Evolutionary conservation across 2,329 filamentous ascomycete genomes (phyloP).

Genomic region (Colletotrichum higginsianum): DNA sequence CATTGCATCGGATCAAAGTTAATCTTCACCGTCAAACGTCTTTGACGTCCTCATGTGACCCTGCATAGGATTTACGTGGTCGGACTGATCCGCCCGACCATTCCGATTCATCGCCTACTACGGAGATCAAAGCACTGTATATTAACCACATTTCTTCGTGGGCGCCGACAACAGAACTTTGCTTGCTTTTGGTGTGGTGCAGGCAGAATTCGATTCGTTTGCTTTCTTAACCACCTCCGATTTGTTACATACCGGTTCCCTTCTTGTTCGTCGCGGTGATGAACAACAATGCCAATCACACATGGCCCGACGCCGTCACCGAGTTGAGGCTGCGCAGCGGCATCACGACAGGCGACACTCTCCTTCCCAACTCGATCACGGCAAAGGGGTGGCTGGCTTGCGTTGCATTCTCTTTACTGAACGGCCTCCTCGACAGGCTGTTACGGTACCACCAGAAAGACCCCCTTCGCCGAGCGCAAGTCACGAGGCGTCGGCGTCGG

Average conservation of each 20-base stretch:
- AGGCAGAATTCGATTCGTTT: accelerated
- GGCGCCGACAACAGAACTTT: too few relatives aligned
- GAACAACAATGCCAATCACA: slow-evolving; percentile 11
- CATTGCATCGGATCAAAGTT: slow-evolving; percentile 36
- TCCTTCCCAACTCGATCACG: slow-evolving; percentile 18
- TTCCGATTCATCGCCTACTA: neutral
- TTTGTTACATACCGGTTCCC: neutral
- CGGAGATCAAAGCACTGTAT: neutral
- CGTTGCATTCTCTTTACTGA: slow-evolving; percentile 18
- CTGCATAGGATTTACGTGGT: neutral
- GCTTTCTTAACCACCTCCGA: neutral
- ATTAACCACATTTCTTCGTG: neutral
- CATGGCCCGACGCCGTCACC: slow-evolving; percentile 16
- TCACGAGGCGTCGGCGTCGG: slow-evolving; percentile 20
- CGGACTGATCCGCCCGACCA: neutral
- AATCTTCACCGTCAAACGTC: slow-evolving; percentile 5
- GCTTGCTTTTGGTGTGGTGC: neutral
- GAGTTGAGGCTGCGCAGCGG: slow-evolving; percentile 11
- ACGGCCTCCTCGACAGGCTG: slow-evolving; percentile 22
- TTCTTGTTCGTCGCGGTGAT: neutral
- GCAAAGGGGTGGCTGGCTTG: slow-evolving; percentile 33
- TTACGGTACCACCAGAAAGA: slow-evolving; percentile 18
- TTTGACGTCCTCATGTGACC: slow-evolving; percentile 5
- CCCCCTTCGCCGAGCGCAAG: neutral
- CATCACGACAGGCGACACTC: neutral